Evolutionary conservation across 495 filamentous ascomycete genomes (phyloP).

Genomic region (Jackrogersella minutella): DNA sequence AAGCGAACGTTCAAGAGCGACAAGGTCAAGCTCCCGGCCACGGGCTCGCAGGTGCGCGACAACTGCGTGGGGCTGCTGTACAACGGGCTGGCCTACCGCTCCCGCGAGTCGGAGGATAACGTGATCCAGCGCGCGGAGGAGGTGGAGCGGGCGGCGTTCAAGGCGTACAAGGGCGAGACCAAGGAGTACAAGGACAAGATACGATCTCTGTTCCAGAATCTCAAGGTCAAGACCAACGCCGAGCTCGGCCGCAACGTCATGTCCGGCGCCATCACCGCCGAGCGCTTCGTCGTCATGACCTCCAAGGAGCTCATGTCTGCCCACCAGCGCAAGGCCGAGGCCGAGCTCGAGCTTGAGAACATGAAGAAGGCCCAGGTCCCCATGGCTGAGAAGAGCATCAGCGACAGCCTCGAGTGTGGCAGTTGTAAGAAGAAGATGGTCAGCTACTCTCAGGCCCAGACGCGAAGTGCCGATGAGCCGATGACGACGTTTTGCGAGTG

Average conservation of each 20-base stretch:
- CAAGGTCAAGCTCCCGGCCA: constrained; percentile 73
- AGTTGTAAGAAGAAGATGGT: constrained; percentile 93
- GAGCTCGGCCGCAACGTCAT: constrained; percentile 78
- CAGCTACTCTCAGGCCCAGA: constrained; percentile 94
- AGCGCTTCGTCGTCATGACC: constrained; percentile 73
- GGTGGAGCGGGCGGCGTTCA: constrained; percentile 77
- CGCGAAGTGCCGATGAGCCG: constrained; percentile 90
- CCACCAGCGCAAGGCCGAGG: constrained; percentile 71
- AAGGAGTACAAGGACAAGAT: constrained; percentile 82
- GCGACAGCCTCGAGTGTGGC: constrained; percentile 82
- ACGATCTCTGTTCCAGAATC: constrained; percentile 88
- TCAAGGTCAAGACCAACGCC: constrained; percentile 89
- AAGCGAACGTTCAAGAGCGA: constrained; percentile 84
- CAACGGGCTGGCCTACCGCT: constrained; percentile 74
- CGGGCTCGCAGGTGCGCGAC: constrained; percentile 75
- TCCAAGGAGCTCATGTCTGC: constrained; percentile 58
- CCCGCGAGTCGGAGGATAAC: constrained; percentile 60
- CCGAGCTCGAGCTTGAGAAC: constrained; percentile 81
- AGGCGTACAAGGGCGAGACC: constrained; percentile 69
- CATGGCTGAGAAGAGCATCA: constrained; percentile 86
- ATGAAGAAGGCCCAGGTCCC: constrained; percentile 95
- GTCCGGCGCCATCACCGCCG: constrained; percentile 71
- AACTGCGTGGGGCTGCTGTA: constrained; percentile 90
- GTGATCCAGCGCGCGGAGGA: constrained; percentile 73
- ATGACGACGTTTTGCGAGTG: constrained; percentile 88